Conservation (phyloP, 768 basidiomycete species). For the Holtermannia corniformis region DNA sequence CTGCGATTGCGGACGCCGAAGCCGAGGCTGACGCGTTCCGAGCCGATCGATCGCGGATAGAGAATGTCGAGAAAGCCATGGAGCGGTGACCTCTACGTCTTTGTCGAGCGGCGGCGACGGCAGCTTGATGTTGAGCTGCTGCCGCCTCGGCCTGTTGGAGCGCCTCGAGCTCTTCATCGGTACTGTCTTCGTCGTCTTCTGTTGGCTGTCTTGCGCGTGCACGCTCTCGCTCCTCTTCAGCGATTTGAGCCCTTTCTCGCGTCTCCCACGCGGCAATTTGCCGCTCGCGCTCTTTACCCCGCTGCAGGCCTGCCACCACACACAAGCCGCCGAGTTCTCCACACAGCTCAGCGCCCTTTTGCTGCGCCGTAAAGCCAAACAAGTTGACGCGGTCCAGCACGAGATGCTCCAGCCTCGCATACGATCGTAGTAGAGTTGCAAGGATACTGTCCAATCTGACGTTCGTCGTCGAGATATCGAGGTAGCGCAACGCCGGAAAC, state of each 20-base stretch:
- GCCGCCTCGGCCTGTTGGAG: not conserved
- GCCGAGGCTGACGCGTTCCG: conserved; percentile 13
- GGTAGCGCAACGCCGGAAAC: conserved; percentile 50
- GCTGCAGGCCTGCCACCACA: conserved; percentile 54
- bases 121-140: conserved; percentile 1
- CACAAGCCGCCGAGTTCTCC: conserved; percentile 53
- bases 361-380: conserved; percentile 47
- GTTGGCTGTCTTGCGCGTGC: not conserved
- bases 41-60: conserved; percentile 30
- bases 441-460: conserved; percentile 35
- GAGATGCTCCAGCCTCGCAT: conserved; percentile 53
- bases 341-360: conserved; percentile 54
- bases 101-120: conserved; percentile 11
- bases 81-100: conserved; percentile 35
- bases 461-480: conserved; percentile 68
- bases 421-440: conserved; percentile 47
- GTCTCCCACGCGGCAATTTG: conserved; percentile 36
- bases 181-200: conserved; percentile 5
- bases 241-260: conserved; percentile 20
- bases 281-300: conserved; percentile 61
- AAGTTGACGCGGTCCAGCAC: conserved; percentile 60
- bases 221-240: conserved; percentile 20
- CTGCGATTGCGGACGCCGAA: conserved; percentile 4
- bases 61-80: conserved; percentile 37
- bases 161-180: conserved; percentile 7